phyloP scores from a whole-genome alignment of 1,284 basidiomycete genomes.

The Tilletia caries region DNA sequence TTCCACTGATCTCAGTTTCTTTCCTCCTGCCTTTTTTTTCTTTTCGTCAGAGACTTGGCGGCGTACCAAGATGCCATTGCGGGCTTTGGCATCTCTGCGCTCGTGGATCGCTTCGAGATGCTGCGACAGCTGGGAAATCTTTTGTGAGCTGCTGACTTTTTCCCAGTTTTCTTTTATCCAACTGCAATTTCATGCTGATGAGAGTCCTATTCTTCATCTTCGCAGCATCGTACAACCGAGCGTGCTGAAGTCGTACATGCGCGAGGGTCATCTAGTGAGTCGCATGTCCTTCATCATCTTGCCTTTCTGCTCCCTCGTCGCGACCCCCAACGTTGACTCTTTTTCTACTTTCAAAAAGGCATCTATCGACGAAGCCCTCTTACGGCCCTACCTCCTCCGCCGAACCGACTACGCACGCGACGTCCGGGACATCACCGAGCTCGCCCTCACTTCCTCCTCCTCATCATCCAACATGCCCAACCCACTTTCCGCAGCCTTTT shows the following conservation, averaged over 20 bases:
- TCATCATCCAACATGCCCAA: background rate
- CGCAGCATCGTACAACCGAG: conserved; percentile 45
- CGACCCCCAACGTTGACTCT: background rate
- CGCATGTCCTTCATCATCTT: background rate
- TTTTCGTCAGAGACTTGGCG: conserved; percentile 75
- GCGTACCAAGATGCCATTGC: conserved; percentile 88
- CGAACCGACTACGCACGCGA: conserved; percentile 70
- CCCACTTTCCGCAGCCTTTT: too few relatives aligned
- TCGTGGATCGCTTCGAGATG: conserved; percentile 96
- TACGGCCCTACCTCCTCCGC: conserved; percentile 86
- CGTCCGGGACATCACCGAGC: conserved; percentile 41
- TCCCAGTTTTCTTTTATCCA: background rate
- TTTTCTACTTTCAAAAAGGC: conserved; percentile 62
- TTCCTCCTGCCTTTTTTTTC: background rate
- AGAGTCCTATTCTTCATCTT: background rate
- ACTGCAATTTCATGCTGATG: background rate
- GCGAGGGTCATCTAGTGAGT: conserved; percentile 42
- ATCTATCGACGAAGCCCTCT: conserved; percentile 77
- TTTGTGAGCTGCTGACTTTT: conserved; percentile 73
- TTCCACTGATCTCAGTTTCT: background rate
- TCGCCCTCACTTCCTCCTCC: background rate
- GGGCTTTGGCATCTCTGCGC: conserved; percentile 73
- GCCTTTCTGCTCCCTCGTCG: background rate
- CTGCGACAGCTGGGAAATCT: conserved; percentile 94
- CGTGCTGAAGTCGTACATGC: conserved; percentile 52